phyloP scores from a whole-genome alignment of 2,329 filamentous ascomycete genomes.

The Leptosphaerulina australis region DNA sequence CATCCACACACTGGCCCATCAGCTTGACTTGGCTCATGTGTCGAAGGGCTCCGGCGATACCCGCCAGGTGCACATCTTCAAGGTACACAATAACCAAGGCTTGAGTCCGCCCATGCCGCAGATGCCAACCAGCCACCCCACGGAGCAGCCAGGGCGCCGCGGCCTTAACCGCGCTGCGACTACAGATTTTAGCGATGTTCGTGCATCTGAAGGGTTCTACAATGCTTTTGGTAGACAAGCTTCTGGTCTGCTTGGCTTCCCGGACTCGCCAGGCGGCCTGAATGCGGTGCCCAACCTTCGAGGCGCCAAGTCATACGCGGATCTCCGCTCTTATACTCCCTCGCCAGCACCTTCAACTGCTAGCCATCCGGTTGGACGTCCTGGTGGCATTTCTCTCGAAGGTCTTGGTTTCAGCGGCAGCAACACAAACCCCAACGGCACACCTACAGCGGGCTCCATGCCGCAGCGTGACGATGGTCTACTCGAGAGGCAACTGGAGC shows the following conservation, averaged over 20 bases:
- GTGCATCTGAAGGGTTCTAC: constrained; percentile 76
- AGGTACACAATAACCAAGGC: constrained; percentile 64
- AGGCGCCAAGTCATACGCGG: constrained; percentile 94
- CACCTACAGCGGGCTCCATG: constrained; percentile 61
- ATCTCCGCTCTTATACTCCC: constrained; percentile 91
- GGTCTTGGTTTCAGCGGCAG: constrained; percentile 58
- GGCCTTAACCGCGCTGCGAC: constrained; percentile 93
- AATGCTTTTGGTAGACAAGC: constrained; percentile 79
- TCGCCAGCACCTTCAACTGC: constrained; percentile 89
- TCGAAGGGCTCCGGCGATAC: constrained; percentile 88
- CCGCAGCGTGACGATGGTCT: constrained; percentile 62
- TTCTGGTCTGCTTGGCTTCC: constrained; percentile 76
- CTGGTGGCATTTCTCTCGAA: constrained; percentile 60
- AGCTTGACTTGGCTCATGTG: constrained; percentile 89
- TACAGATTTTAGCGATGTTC: constrained; percentile 88
- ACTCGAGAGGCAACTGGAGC: constrained; percentile 67
- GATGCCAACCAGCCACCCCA: constrained; percentile 64
- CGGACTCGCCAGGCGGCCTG: constrained; percentile 73
- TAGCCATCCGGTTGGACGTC: constrained; percentile 76
- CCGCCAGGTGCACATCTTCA: constrained; percentile 89
- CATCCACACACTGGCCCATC: constrained; percentile 92
- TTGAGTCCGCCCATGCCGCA: constrained; percentile 68
- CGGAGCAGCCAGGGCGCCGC: constrained; percentile 75
- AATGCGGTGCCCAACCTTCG: constrained; percentile 80
- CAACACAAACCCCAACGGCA: constrained; percentile 70